Evolutionary conservation across 164 flowering plant species (phyloP).

Genomic region (Vitis labrusca): DNA sequence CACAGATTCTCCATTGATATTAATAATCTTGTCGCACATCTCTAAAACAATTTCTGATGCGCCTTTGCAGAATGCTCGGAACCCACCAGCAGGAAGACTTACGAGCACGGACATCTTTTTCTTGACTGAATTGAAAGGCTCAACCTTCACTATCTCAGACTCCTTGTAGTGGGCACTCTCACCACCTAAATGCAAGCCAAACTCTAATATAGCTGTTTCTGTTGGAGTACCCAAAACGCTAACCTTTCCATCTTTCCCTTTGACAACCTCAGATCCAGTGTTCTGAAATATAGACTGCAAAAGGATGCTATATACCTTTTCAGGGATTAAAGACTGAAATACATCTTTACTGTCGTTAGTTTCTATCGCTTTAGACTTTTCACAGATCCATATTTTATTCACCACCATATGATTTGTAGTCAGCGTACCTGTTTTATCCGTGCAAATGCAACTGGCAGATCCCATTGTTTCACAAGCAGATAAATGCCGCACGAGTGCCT

Average conservation of each 20-base stretch:
- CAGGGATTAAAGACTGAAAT: conserved; percentile 23
- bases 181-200: conserved; percentile 24
- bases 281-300: conserved; percentile 36
- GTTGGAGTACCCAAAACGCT: conserved; percentile 32
- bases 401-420: conserved; percentile 65
- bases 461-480: conserved; percentile 89
- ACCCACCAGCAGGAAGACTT: conserved; percentile 20
- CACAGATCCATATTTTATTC: conserved; percentile 37
- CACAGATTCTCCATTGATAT: conserved; percentile 16
- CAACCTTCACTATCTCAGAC: conserved; percentile 25
- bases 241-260: conserved; percentile 20
- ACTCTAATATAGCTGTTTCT: conserved; percentile 31
- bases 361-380: conserved; percentile 23
- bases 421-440: conserved; percentile 74
- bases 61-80: conserved; percentile 32
- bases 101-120: conserved; percentile 38
- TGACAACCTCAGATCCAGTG: conserved; percentile 32
- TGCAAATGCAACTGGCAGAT: conserved; percentile 71
- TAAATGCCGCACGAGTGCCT: conserved; percentile 61
- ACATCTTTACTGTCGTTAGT: conserved; percentile 4
- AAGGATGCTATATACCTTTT: conserved; percentile 16
- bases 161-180: conserved; percentile 11
- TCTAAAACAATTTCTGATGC: conserved; percentile 31
- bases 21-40: conserved; percentile 23
- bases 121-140: conserved; percentile 35